Evolutionary conservation across 257 asterid genomes (phyloP).

Genomic region (Gynochthodes officinalis): DNA sequence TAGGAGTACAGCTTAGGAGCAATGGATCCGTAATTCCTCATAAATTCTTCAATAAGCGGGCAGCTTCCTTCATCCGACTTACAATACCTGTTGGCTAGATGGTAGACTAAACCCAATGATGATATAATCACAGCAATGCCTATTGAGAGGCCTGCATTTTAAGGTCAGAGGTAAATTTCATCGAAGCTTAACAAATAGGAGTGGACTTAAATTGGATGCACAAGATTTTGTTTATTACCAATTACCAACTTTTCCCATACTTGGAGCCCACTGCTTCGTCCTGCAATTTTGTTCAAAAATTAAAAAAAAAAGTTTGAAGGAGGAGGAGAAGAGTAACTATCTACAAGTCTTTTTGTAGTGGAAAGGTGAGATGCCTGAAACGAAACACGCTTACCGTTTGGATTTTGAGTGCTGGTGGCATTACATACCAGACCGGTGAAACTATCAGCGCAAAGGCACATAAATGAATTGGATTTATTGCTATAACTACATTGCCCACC

Average conservation of each 20-base stretch:
- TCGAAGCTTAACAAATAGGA: neutral
- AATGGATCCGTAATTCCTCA: slow-evolving; percentile 40
- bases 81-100: slow-evolving; percentile 17
- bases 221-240: neutral
- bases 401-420: too few species aligned
- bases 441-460: slow-evolving; percentile 21
- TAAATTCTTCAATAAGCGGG: slow-evolving; percentile 30
- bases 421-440: neutral
- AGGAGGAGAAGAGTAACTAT: too few species aligned
- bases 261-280: neutral
- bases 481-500: slow-evolving; percentile 56
- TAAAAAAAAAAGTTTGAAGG: neutral
- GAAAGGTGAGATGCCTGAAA: too few species aligned
- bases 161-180: too few species aligned
- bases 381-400: too few species aligned
- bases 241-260: neutral
- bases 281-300: neutral
- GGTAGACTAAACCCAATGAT: slow-evolving; percentile 14
- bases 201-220: neutral
- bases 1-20: slow-evolving; percentile 46
- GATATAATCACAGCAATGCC: slow-evolving; percentile 15
- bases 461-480: slow-evolving; percentile 20
- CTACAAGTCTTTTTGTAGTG: too few species aligned
- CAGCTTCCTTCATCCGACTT: slow-evolving; percentile 13
- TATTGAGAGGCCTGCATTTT: slow-evolving; percentile 27